phyloP scores from a whole-genome alignment of 805 yeast genomes.

The Myxozyma vanderwaltii region DNA sequence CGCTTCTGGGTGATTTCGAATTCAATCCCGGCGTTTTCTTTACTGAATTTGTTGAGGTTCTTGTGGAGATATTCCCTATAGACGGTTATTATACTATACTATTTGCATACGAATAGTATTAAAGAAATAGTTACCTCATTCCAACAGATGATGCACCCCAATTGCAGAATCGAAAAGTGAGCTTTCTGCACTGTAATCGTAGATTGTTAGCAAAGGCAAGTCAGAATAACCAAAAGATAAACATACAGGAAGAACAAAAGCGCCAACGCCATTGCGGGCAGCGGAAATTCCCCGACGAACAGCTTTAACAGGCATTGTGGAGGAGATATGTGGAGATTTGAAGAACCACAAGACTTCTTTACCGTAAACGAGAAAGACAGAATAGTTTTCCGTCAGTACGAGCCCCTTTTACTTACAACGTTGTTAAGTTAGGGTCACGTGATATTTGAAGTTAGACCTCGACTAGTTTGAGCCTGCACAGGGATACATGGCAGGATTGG shows the following conservation, averaged over 20 bases:
- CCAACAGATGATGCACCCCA: conserved; percentile 96
- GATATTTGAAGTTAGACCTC: not conserved
- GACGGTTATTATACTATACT: not conserved
- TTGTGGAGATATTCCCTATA: conserved; percentile 59
- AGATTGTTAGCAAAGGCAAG: not conserved
- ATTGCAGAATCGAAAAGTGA: conserved; percentile 82
- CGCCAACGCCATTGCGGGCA: conserved; percentile 76
- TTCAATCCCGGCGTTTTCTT: conserved; percentile 63
- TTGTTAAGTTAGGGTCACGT: too few relatives aligned
- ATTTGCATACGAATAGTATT: not conserved
- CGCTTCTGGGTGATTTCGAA: conserved; percentile 67
- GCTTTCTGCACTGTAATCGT: conserved; percentile 59
- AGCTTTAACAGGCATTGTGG: conserved; percentile 23
- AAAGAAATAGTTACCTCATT: conserved; percentile 47
- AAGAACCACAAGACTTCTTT: not conserved
- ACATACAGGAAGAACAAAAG: conserved; percentile 60
- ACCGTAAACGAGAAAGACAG: not conserved
- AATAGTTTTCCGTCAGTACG: not conserved
- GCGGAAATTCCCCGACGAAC: conserved; percentile 58
- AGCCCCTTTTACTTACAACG: not conserved
- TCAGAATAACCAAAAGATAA: not conserved
- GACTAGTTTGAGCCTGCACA: too few relatives aligned
- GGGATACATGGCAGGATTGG: too few relatives aligned
- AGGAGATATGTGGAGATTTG: not conserved
- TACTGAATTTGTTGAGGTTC: conserved; percentile 59